Percentiles rank a stretch among this genome's conserved stretches.
These are phyloP conservation scores for Geotrichum klebahnii DNA, from an alignment of 1,139 yeast species.

Conservation along the genomic window DNA sequence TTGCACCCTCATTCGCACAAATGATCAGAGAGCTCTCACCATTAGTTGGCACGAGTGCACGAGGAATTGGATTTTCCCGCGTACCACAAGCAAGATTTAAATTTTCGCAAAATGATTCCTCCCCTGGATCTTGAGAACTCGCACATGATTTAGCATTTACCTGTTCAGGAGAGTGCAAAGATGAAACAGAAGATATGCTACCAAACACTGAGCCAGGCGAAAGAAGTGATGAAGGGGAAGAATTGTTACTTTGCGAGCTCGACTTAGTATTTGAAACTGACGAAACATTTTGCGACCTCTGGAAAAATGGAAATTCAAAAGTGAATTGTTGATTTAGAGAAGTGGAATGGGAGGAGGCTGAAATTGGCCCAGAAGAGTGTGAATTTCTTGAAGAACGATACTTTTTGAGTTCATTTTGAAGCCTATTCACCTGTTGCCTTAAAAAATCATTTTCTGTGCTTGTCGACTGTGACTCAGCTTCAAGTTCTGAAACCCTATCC, in stretches of 20 bases:
- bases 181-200: slow-evolving; percentile 11
- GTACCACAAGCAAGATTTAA: slow-evolving; percentile 82
- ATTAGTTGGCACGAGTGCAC: slow-evolving; percentile 27
- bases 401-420: slow-evolving; percentile 66
- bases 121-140: slow-evolving; percentile 27
- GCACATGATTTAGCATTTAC: slow-evolving; percentile 1
- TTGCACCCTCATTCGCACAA: slow-evolving; percentile 18
- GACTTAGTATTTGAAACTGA: background rate
- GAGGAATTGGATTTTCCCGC: slow-evolving; percentile 55
- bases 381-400: slow-evolving; percentile 35
- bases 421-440: slow-evolving; percentile 67
- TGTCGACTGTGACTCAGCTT: slow-evolving; percentile 61
- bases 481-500: slow-evolving; percentile 65
- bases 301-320: slow-evolving; percentile 45
- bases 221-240: slow-evolving; percentile 9
- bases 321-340: slow-evolving; percentile 24
- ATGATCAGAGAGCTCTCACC: slow-evolving; percentile 25
- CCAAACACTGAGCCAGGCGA: slow-evolving; percentile 8
- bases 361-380: background rate
- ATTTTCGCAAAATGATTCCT: slow-evolving; percentile 63
- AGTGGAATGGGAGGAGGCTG: slow-evolving; percentile 1
- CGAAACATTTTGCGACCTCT: slow-evolving; percentile 4
- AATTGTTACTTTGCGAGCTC: slow-evolving; percentile 5
- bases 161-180: background rate
- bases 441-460: slow-evolving; percentile 69